Evolutionary conservation across 495 filamentous ascomycete genomes (phyloP), one percentile per base, ranked within the genome.

Genomic region (Cercophora newfieldiana): DNA sequence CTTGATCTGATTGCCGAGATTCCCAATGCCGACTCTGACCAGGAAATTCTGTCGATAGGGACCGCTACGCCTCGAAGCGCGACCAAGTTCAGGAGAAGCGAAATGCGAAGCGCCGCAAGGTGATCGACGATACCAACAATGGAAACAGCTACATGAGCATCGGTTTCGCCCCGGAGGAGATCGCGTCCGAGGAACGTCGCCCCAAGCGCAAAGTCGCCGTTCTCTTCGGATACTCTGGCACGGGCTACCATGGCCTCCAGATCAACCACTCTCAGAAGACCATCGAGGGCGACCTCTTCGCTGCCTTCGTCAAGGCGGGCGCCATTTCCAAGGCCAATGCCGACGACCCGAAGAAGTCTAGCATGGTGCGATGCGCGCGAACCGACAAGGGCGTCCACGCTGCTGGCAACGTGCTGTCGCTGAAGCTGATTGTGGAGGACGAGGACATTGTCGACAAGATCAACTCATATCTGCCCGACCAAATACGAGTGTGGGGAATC

Each of bases 321-420:
- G 94, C 94, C 66, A 95, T 99, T 65, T 97, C 94, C 24, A 97
- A 96, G 72, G 93, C 92, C 62, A 99, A 99, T 75, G 94, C 94
- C 6, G 85, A 95, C 60, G 95, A 99, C 73, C 95, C 95, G 0
- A 97, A 94, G 75, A 99, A 99, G 77, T 97, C 94, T 7, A 91
- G 92, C 18, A 85, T 99, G 57, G 90, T 96, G 24, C 90, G 95
- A 48, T 99, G 95, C 75, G 95, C 95, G 12, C 85, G 95, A 44
- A 99, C 95, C 4, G 95, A 99, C 78, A 98, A 97, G 81, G 96
- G 96, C 61, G 95, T 99, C 2, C 96, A 98, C 74, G 95, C 95
- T 1, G 96, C 95, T 1, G 95, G 96, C 10, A 99, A 99, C 75
- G 88, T 98, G 57, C 90, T 99, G 37, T 97, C 93, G 5, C 80